These are phyloP conservation scores for Colletotrichum sp. DNA, from an alignment of 2,329 filamentous ascomycete genomes.

Conservation along the genomic window DNA sequence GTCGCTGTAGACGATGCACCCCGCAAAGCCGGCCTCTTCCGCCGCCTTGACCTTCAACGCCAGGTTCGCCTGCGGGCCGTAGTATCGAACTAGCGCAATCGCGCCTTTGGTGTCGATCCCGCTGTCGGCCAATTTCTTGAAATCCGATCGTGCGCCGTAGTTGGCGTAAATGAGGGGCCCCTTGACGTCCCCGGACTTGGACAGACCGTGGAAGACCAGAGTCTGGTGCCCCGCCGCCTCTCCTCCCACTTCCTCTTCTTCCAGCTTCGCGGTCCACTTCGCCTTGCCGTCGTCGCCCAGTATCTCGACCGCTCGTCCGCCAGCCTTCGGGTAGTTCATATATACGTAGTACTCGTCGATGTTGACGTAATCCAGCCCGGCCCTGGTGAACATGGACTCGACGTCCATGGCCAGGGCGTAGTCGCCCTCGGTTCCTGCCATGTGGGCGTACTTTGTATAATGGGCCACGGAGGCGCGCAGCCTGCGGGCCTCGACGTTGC, in stretches of 20 bases:
- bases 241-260: slow-evolving; percentile 77
- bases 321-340: slow-evolving; percentile 84
- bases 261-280: slow-evolving; percentile 81
- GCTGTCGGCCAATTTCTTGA: slow-evolving; percentile 71
- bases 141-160: slow-evolving; percentile 87
- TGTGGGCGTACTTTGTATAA: slow-evolving; percentile 83
- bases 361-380: slow-evolving; percentile 75
- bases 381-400: slow-evolving; percentile 74
- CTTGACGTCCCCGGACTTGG: slow-evolving; percentile 82
- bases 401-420: slow-evolving; percentile 86
- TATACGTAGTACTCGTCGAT: slow-evolving; percentile 88
- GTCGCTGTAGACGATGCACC: slow-evolving; percentile 92
- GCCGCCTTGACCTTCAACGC: slow-evolving; percentile 90
- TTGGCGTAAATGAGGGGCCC: slow-evolving; percentile 92
- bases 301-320: slow-evolving; percentile 82
- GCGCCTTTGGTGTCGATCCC: slow-evolving; percentile 78
- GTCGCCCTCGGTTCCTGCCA: slow-evolving; percentile 94
- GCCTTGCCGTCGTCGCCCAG: slow-evolving; percentile 68
- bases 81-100: slow-evolving; percentile 83
- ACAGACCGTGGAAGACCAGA: slow-evolving; percentile 85
- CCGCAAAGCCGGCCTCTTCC: slow-evolving; percentile 82
- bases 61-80: slow-evolving; percentile 74
- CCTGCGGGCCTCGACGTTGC: slow-evolving; percentile 70
- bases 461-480: slow-evolving; percentile 78
- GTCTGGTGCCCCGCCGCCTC: slow-evolving; percentile 72